Base-by-base conservation (phyloP, 2,329 filamentous ascomycete genomes). In the Monosporascus cannonballus region DNA sequence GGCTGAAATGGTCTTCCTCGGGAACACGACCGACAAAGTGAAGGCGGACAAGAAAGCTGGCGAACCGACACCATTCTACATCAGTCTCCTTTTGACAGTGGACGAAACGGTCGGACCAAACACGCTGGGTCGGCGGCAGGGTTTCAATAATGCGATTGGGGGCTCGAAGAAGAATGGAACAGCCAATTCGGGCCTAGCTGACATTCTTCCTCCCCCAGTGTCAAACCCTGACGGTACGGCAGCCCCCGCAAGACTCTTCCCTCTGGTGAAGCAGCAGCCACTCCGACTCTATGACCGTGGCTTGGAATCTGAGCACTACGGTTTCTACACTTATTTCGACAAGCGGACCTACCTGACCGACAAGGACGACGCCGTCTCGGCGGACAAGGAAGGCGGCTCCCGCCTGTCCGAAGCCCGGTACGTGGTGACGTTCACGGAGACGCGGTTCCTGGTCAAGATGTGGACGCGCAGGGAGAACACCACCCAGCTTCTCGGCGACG, bases 261-360 rank as follows among this genome's bases (percentile, higher is more conserved):
- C 91, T 0, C 75, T 80, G 7, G 81, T 87, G 0, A 71, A 76
- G 1, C 82, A 86, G 54, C 94, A 97, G 64, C 93, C 90, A 0
- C 76, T 97, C 14, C 83, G 89, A 2, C 80, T 97, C 1, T 97
- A 86, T 68, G 90, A 97, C 67, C 87, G 91, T 20, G 91, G 88
- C 18, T 76, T 88, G 27, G 73, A 80, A 2, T 86, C 86, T 0
- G 93, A 97, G 68, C 90, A 96, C 71, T 96, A 95, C 69, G 90
- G 90, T 2, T 96, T 96, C 72, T 96, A 96, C 73, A 89, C 82
- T 1, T 95, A 96, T 75, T 97, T 89, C 69, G 85, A 91, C 71
- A 89, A 91, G 59, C 87, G 86, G 8, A 89, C 96, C 57, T 96
- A 93, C 73, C 76, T 96, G 56, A 83, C 51, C 15, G 60, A 67